These are phyloP conservation scores for peach (Prunus persica) DNA, from an alignment of 306 rosid genomes.

Conservation along the genomic window DNA sequence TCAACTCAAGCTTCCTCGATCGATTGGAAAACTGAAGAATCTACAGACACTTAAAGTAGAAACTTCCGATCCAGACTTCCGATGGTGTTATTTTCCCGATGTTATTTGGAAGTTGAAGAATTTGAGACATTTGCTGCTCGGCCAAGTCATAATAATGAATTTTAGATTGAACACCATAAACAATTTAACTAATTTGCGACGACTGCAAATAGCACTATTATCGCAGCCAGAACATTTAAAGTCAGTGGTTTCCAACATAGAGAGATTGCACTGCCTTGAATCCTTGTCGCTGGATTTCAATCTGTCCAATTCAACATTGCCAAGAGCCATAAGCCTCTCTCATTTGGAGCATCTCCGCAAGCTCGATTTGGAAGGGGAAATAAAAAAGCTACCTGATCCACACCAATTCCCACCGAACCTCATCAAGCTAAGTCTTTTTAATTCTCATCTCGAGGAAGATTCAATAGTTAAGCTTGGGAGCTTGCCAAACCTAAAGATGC, in stretches of 20 bases:
- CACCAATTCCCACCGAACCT: neutral
- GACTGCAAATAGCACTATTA: neutral
- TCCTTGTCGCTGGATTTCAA: neutral
- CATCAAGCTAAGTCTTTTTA: neutral
- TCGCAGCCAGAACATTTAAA: neutral
- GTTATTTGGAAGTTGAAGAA: neutral
- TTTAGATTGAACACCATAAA: too few species aligned
- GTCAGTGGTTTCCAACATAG: neutral
- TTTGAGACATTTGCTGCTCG: neutral
- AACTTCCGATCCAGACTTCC: too few species aligned
- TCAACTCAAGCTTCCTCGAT: neutral
- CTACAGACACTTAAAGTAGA: too few species aligned
- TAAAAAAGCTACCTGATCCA: neutral
- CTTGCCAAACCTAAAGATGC: constrained; percentile 4
- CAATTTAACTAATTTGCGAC: neutral
- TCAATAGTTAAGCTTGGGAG: neutral
- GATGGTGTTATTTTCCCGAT: too few species aligned
- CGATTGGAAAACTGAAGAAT: too few species aligned
- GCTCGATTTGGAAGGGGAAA: neutral
- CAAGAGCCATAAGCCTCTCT: neutral
- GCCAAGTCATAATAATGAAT: neutral
- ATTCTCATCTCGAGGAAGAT: neutral
- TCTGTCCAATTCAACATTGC: too few species aligned
- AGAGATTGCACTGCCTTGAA: neutral
- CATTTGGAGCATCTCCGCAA: neutral